Evolutionary conservation across 129 eudicot genomes (phyloP), one percentile per base, ranked within the genome.

Genomic region (Sambucus nigra): DNA sequence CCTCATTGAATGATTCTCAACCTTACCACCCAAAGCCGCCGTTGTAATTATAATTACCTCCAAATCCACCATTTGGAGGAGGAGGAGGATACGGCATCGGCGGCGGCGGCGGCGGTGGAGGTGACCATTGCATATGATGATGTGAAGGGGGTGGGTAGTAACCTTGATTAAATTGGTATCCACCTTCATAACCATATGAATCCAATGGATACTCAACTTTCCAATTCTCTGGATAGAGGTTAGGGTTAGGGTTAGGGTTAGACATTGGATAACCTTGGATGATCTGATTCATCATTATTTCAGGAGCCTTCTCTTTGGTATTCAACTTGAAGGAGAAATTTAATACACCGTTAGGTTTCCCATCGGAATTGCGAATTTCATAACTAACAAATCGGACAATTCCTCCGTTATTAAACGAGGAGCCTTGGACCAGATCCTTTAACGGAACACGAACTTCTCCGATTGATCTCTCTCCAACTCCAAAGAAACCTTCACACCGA

Each of bases 271-370:
- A 35, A 35, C 42, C 42, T 1, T 35, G 42, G 13, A 35, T 8
- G 42, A 7, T 35, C 13, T 12, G 42, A 1, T 35, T 2, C 13
- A 35, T 7, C 13, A 35, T 35, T 2, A 35, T 29, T 3, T 4
- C 5, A 29, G 8, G 35, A 8, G 35, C 4, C 4, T 29, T 29
- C 8, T 29, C 13, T 35, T 35, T 35, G 42, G 13, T 7, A 15
- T 7, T 35, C 16, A 42, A 15, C 47, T 42, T 42, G 47, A 42
- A 42, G 20, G 47, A 42, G 47, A 42, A 42, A 42, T 42, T 42
- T 18, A 42, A 4, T 13, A 42, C 19, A 15, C 48, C 48, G 16
- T 2, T 42, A 6, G 48, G n/a, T n/a, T 42, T 42, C 7, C 20
- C 48, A 15, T 42, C 48, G 48, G 19, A 6, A n/a, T 18, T 16